Evolutionary conservation across 805 yeast genomes (phyloP).

Genomic region (Saturnispora sekii): DNA sequence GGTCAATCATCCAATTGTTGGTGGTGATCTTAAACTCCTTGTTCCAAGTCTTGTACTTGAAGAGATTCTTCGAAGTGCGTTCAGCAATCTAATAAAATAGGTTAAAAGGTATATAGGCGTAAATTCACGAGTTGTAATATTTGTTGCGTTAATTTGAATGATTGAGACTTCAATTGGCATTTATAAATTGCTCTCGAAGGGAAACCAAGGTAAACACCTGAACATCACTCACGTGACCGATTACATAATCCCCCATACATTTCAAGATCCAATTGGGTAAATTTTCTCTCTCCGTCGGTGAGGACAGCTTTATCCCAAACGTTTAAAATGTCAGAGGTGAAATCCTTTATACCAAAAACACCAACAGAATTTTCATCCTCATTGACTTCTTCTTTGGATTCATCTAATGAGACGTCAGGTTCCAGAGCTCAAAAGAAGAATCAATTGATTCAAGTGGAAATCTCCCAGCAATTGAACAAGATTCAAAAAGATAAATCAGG

Average conservation of each 20-base stretch:
- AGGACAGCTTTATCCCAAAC: neutral
- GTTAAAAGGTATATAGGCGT: no score
- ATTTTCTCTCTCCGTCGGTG: neutral
- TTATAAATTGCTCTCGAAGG: no score
- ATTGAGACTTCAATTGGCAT: no score
- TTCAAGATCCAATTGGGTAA: neutral
- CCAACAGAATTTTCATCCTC: constrained; percentile 52
- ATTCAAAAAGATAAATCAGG: constrained; percentile 44
- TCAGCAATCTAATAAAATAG: constrained; percentile 52
- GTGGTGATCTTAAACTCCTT: constrained; percentile 81
- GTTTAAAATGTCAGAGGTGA: constrained; percentile 7
- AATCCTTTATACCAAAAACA: constrained; percentile 11
- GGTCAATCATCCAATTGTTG: constrained; percentile 86
- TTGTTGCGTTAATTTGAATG: no score
- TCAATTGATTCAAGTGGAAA: constrained; percentile 55
- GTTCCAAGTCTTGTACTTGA: constrained; percentile 89
- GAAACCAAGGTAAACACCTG: no score
- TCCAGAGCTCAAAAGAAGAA: constrained; percentile 61
- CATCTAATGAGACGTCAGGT: constrained; percentile 47
- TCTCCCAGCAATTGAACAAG: constrained; percentile 44
- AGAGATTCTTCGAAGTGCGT: constrained; percentile 92
- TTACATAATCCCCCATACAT: no score
- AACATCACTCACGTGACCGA: neutral
- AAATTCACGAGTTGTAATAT: no score
- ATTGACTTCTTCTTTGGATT: constrained; percentile 77